A percentile compares a stretch with the other conserved stretches of the same genome.
Conservation (phyloP, 2,329 filamentous ascomycete species). For the Berkeleyomyces basicola region DNA sequence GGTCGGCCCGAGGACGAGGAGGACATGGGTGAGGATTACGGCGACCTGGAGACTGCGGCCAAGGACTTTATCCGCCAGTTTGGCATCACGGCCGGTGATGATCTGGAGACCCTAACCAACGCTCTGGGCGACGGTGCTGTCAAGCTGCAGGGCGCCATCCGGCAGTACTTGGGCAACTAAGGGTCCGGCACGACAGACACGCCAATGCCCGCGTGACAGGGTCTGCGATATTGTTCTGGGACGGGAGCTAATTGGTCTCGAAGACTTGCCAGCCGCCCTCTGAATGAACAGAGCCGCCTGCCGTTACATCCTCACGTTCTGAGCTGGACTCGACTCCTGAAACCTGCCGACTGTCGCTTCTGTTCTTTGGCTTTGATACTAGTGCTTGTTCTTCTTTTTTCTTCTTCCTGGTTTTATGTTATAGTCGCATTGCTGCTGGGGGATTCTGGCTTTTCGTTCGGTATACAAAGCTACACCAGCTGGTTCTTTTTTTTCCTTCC, state of each 20-base stretch:
- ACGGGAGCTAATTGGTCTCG: too few relatives aligned
- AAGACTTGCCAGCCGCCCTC: neutral
- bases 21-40: slow-evolving; percentile 56
- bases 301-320: neutral
- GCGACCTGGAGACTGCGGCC: slow-evolving; percentile 79
- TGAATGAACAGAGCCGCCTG: neutral
- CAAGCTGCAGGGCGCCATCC: slow-evolving; percentile 62
- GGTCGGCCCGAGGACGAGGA: slow-evolving; percentile 72
- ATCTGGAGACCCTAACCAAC: slow-evolving; percentile 76
- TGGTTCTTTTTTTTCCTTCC: neutral
- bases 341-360: slow-evolving; percentile 8
- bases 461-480: neutral
- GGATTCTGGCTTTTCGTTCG: neutral
- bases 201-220: neutral
- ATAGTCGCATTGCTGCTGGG: too few relatives aligned
- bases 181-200: neutral
- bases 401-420: neutral
- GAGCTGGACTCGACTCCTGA: neutral
- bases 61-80: slow-evolving; percentile 95
- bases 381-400: neutral
- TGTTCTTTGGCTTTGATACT: neutral
- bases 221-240: neutral
- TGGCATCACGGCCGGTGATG: slow-evolving; percentile 87
- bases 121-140: slow-evolving; percentile 73
- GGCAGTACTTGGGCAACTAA: slow-evolving; percentile 45